These are phyloP conservation scores for Lachancea sp. DNA, from an alignment of 805 yeast species.

Conservation along the genomic window DNA sequence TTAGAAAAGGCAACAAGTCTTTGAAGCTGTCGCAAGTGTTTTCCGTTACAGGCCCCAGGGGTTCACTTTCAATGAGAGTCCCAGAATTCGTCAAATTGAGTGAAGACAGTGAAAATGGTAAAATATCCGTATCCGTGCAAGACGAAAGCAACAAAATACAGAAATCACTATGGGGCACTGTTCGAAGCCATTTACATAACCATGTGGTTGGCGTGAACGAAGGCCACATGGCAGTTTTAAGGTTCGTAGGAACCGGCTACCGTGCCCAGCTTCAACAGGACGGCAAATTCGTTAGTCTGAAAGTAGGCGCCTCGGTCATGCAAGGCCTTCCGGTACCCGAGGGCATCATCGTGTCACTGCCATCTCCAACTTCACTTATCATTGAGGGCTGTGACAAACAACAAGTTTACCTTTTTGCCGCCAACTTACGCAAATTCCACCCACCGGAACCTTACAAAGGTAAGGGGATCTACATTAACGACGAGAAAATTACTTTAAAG, in stretches of 20 bases:
- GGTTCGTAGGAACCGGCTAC: slow-evolving; percentile 95
- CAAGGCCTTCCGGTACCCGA: slow-evolving; percentile 74
- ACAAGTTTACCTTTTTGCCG: slow-evolving; percentile 82
- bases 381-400: slow-evolving; percentile 87
- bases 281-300: slow-evolving; percentile 57
- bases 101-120: slow-evolving; percentile 24
- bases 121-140: slow-evolving; percentile 49
- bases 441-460: slow-evolving; percentile 99
- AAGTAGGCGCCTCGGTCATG: slow-evolving; percentile 81
- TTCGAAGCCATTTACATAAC: slow-evolving; percentile 71
- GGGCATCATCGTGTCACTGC: slow-evolving; percentile 66
- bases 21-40: slow-evolving; percentile 53
- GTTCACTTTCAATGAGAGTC: slow-evolving; percentile 52
- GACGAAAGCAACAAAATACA: slow-evolving; percentile 57
- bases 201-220: slow-evolving; percentile 83
- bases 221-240: slow-evolving; percentile 82
- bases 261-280: slow-evolving; percentile 71
- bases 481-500: slow-evolving; percentile 85
- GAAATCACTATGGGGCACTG: slow-evolving; percentile 92
- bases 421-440: slow-evolving; percentile 73
- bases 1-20: slow-evolving; percentile 60
- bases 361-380: slow-evolving; percentile 78
- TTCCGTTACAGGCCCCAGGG: slow-evolving; percentile 72
- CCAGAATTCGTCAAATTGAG: slow-evolving; percentile 62
- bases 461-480: slow-evolving; percentile 89